Evolutionary conservation across 306 rosid genomes (phyloP), one percentile per base, ranked within the genome.

Genomic region (Clitoria ternatea): DNA sequence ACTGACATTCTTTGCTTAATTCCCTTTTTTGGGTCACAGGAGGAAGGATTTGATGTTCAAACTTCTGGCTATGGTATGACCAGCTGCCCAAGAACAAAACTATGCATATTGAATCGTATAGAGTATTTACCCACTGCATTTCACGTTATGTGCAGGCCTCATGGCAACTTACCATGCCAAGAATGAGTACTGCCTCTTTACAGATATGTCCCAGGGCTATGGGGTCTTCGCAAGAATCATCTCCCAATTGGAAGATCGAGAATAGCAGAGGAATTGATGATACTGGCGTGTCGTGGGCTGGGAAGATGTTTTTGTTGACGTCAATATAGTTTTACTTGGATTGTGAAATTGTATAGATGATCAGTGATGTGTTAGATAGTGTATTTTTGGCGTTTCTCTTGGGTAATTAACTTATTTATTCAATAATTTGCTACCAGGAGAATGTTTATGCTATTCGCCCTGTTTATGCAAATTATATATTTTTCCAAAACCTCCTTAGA

Each of bases 31-130:
- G 27, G 73, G 52, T 70, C 33, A 13, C 53, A 91, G 99, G 96
- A 89, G 13, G 96, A 83, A 64, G 99, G 99, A 20, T 94, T 89
- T 59, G 97, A 94, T 76, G 99, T 94, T 80, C 97, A 94, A 74
- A 87, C 91, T 70, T 17, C 83, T 33, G 97, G 97, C 80, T 94
- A 91, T 19, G 92, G 99, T 94, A 89, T 61, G 89, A 18, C 44
- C 6, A 27, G 11, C 44, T 36, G 11, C 44, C 64, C 36, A 13
- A 12, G 33, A 57, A 42, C 55, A 71, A 53, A 17, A 3, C 23
- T 66, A 14, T 66, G 49, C 61, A 19, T 57, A 8, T 62, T 70
- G 53, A 45, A n/a, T n/a, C n/a, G n/a, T n/a, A n/a, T n/a, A n/a
- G n/a, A n/a, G n/a, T n/a, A n/a, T n/a, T n/a, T n/a, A n/a, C 67